Evolutionary conservation across 1,284 basidiomycete species (phyloP), one percentile per base, ranked within the genome.

Genomic region (Phaffia rhodozyma): DNA sequence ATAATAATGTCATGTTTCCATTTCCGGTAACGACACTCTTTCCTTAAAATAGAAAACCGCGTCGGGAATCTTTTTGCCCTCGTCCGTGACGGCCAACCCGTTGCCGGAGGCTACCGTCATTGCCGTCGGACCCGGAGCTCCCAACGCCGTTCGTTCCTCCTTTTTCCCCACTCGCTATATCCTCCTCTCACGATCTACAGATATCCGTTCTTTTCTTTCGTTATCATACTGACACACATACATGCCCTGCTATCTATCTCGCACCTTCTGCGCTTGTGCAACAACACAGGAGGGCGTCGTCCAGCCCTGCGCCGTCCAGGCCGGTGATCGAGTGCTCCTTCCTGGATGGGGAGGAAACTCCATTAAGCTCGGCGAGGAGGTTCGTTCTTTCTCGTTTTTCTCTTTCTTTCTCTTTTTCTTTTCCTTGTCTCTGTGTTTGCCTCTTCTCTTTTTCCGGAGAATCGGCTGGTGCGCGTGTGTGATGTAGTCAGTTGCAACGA

Each of bases 311-410:
- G 77, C 79, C 49, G 92, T 97, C 63, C 85, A 88, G 79, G 81
- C 86, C 34, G 94, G 94, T 56, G 94, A 97, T 79, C 83, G 89
- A 50, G 92, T 97, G 11, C 80, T 98, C 61, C 80, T 98, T 5
- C 94, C 94, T 9, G 88, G 89, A 29, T 98, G 93, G 89, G 94
- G 94, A 63, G 94, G 94, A 21, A 92, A 86, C 76, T 77, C 88
- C 23, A 93, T 98, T 79, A 98, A 97, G 79, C 85, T 98, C 61
- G 93, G 92, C 65, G 94, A 98, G 38, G 93, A 97, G 74, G 92
- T 91, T 72, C 70, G 87, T 82, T 0, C 30, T 34, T 20, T 62
- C 16, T n/a, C n/a, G n/a, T 58, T 60, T 58, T 38, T 47, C 50
- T 47, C 49, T 20, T 48, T 47, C 49, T 25, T 55, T 47, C 23